Conservation (phyloP, 768 basidiomycete species). For the Leccinum variicolor region DNA sequence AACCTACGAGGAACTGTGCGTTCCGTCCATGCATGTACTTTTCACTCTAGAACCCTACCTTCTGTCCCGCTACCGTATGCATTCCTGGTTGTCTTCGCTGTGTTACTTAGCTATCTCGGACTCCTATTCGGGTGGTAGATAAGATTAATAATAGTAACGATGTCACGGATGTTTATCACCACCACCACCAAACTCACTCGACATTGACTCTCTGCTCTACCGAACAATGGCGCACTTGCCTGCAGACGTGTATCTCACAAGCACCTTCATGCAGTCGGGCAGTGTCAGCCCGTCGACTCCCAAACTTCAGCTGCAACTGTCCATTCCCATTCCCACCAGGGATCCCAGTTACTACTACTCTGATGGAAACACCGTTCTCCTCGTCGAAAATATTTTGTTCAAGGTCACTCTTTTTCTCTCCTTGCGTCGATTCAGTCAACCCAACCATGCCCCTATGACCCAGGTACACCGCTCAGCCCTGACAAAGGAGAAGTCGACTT, state of each 20-base stretch:
- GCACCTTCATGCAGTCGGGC: constrained; percentile 32
- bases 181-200: constrained; percentile 13
- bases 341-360: constrained; percentile 41
- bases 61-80: constrained; percentile 19
- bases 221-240: constrained; percentile 31
- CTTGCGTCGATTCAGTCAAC: constrained; percentile 12
- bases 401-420: constrained; percentile 35
- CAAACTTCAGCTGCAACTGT: constrained; percentile 32
- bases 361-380: constrained; percentile 40
- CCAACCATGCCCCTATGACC: constrained; percentile 14
- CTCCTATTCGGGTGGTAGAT: constrained; percentile 10
- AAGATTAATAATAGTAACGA: constrained; percentile 5
- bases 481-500: constrained; percentile 45
- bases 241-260: constrained; percentile 31
- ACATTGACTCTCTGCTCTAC: constrained; percentile 3
- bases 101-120: constrained; percentile 18
- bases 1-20: constrained; percentile 19
- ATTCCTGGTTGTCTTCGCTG: constrained; percentile 25
- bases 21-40: constrained; percentile 22
- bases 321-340: constrained; percentile 32
- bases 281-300: constrained; percentile 31
- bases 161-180: constrained; percentile 17
- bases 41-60: constrained; percentile 16
- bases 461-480: constrained; percentile 40
- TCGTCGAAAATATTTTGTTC: constrained; percentile 45